Base-by-base conservation (phyloP, 2,329 filamentous ascomycete species). In the Plectosphaerella plurivora region DNA sequence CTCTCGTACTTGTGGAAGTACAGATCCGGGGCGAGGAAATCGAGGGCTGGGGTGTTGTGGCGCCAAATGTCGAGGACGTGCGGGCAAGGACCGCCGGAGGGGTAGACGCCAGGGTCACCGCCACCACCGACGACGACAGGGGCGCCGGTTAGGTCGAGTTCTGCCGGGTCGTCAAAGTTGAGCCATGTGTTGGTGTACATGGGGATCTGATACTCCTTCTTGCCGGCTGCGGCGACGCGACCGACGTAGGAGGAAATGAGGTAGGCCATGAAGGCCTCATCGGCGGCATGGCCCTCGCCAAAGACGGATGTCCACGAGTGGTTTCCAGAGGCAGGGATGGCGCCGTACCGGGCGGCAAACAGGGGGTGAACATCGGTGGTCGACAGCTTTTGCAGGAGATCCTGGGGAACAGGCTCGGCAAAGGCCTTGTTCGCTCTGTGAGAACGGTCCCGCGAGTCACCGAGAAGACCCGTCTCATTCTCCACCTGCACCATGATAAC, bases 401-500 rank as follows among this genome's bases (percentile, higher is more conserved):
- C 53, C 2, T 57, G 47, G 0, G 68, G 68, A 2, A 71, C 57
- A 0, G 66, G 62, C 10, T 68, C 50, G 1, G 55, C 52, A 57
- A 79, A 81, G 1, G 59, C 66, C 47, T 68, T 60, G 16, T 78
- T 65, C 2, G 75, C 77, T 6, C 60, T 59, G 1, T 59, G 58
- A 3, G 69, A 74, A 3, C 72, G 65, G 57, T 81, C 79, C 20
- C 77, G 68, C 8, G 73, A 79, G 57, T 81, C 78, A 0, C 77
- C 76, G 0, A 81, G 64, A 0, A 81, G 54, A 1, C 79, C 78
- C 0, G 69, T 70, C 63, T 82, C 78, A 42, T 82, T 82, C 61
- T 82, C 75, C n/a, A 82, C 77, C 55, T 82, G 78, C 0, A 81
- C 71, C 78, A 81, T 81, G 2, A 82, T 56, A 0, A 82, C 77